Evolutionary conservation across 495 filamentous ascomycete genomes (phyloP).

Genomic region (Eremomyces bilateralis): DNA sequence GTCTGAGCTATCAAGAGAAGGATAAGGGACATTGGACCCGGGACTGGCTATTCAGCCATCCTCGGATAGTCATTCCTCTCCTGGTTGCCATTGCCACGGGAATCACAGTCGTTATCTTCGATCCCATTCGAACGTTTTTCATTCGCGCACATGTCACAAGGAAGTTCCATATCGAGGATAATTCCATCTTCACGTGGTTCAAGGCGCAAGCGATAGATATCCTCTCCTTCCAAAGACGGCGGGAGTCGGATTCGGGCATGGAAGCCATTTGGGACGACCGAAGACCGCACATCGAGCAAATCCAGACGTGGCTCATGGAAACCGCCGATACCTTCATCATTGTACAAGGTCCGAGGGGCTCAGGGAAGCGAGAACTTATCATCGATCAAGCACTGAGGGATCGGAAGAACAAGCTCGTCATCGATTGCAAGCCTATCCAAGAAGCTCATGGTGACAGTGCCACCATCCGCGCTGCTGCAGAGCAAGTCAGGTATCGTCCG

Average conservation of each 20-base stretch:
- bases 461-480: slow-evolving; percentile 62
- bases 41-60: slow-evolving; percentile 81
- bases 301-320: slow-evolving; percentile 73
- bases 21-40: slow-evolving; percentile 54
- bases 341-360: slow-evolving; percentile 76
- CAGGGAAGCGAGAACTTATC: slow-evolving; percentile 74
- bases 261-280: slow-evolving; percentile 76
- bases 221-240: slow-evolving; percentile 11
- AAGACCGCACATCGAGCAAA: slow-evolving; percentile 52
- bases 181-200: slow-evolving; percentile 53
- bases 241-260: slow-evolving; percentile 42
- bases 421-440: slow-evolving; percentile 87
- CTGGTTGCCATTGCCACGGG: slow-evolving; percentile 58
- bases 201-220: slow-evolving; percentile 51
- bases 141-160: slow-evolving; percentile 67
- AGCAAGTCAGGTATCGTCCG: slow-evolving; percentile 74
- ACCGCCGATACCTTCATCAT: slow-evolving; percentile 84
- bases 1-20: slow-evolving; percentile 61
- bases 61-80: slow-evolving; percentile 65
- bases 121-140: slow-evolving; percentile 74
- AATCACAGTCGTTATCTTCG: slow-evolving; percentile 80
- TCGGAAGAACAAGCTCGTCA: slow-evolving; percentile 56
- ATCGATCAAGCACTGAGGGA: slow-evolving; percentile 62
- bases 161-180: slow-evolving; percentile 51
- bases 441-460: slow-evolving; percentile 81